Conservation (phyloP, 1,284 basidiomycete species). For the Sanghuangporus sanghuang region DNA sequence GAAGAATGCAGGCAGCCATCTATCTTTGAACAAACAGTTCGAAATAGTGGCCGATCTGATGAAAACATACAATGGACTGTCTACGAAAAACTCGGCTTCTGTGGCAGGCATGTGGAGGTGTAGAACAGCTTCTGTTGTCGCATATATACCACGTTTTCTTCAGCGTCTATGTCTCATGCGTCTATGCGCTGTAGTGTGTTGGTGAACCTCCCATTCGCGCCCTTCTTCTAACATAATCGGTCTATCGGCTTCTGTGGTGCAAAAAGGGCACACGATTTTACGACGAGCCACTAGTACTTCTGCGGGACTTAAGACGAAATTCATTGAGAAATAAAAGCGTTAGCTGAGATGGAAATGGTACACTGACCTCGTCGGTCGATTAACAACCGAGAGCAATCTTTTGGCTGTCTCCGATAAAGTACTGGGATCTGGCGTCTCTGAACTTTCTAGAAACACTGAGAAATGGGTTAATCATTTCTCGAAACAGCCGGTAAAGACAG, state of each 20-base stretch:
- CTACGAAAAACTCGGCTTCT: too few species aligned
- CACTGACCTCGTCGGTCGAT: slow-evolving; percentile 46
- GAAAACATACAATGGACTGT: too few species aligned
- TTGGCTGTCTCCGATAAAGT: slow-evolving; percentile 52
- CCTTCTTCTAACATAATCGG: slow-evolving; percentile 78
- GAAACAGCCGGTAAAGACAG: neutral
- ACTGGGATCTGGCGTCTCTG: slow-evolving; percentile 53
- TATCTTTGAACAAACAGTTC: too few species aligned
- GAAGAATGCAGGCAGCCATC: too few species aligned
- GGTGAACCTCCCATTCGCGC: slow-evolving; percentile 61
- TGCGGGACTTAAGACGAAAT: slow-evolving; percentile 40
- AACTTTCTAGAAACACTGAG: slow-evolving; percentile 55
- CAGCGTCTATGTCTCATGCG: slow-evolving; percentile 8
- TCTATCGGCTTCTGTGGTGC: slow-evolving; percentile 54
- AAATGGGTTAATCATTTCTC: neutral
- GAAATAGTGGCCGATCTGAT: too few species aligned
- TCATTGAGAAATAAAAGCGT: neutral
- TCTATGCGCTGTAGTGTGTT: slow-evolving; percentile 55
- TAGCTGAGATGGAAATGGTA: slow-evolving; percentile 10
- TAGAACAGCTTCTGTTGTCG: neutral
- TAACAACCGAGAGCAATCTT: slow-evolving; percentile 41
- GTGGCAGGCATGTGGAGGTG: too few species aligned
- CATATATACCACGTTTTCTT: neutral
- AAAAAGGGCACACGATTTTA: slow-evolving; percentile 62
- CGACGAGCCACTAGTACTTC: slow-evolving; percentile 52